These are phyloP conservation scores for Daldinia caldariorum DNA, from an alignment of 495 filamentous ascomycete species.

Conservation along the genomic window DNA sequence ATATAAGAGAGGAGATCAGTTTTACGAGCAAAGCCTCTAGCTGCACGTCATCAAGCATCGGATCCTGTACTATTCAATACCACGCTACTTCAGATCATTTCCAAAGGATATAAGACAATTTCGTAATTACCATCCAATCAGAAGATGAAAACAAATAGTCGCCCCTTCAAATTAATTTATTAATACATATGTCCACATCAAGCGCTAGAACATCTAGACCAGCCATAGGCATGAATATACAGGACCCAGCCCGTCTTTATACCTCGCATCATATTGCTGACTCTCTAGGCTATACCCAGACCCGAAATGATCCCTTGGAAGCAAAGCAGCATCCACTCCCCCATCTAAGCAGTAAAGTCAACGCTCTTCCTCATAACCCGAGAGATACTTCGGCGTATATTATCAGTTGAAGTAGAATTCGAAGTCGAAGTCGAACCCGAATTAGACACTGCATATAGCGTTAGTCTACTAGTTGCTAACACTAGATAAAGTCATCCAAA, in stretches of 20 bases:
- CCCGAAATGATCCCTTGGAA: slow-evolving; percentile 4
- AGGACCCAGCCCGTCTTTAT: background rate
- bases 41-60: slow-evolving; percentile 20
- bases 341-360: slow-evolving; percentile 1
- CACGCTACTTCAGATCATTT: slow-evolving; percentile 1
- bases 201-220: background rate
- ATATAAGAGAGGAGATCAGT: background rate
- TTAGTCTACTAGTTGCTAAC: slow-evolving; percentile 16
- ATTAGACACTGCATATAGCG: slow-evolving; percentile 30
- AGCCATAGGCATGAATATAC: background rate
- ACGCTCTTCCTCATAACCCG: slow-evolving; percentile 31
- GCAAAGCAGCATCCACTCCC: slow-evolving; percentile 14
- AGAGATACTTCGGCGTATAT: slow-evolving; percentile 34
- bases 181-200: background rate
- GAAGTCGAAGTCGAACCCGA: slow-evolving; percentile 2
- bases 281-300: too few species aligned
- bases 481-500: background rate
- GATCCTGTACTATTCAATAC: slow-evolving; percentile 7
- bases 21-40: slow-evolving; percentile 3
- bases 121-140: background rate
- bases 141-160: background rate
- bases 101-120: background rate
- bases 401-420: slow-evolving; percentile 26
- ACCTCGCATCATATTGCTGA: slow-evolving; percentile 1
- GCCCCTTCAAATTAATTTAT: background rate